Conservation (phyloP, 768 basidiomycete genomes). For the Dioszegia hungarica region DNA sequence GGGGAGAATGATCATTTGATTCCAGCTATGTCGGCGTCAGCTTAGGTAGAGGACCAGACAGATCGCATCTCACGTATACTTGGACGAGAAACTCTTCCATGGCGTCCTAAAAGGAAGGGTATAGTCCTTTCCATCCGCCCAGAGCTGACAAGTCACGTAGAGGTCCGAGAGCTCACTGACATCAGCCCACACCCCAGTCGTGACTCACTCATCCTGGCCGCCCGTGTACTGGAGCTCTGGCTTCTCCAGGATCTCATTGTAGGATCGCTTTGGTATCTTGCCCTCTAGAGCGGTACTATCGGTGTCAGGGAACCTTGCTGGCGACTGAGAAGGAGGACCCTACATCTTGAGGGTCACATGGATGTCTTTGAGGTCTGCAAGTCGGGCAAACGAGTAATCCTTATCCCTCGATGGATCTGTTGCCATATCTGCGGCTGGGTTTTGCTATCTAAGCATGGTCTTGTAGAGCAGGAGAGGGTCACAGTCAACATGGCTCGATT, state of each 20-base stretch:
- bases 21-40: slow-evolving; percentile 66
- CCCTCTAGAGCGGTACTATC: slow-evolving; percentile 61
- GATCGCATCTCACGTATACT: slow-evolving; percentile 62
- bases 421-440: slow-evolving; percentile 6
- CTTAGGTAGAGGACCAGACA: neutral
- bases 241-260: slow-evolving; percentile 74
- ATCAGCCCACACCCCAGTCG: slow-evolving; percentile 11
- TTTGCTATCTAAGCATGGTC: slow-evolving; percentile 1
- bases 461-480: too few species aligned
- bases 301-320: neutral
- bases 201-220: slow-evolving; percentile 59
- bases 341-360: slow-evolving; percentile 62
- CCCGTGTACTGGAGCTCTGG: slow-evolving; percentile 80
- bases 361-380: slow-evolving; percentile 72
- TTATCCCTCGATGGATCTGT: slow-evolving; percentile 48
- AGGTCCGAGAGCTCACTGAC: slow-evolving; percentile 79
- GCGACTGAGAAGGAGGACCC: slow-evolving; percentile 6
- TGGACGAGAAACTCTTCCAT: slow-evolving; percentile 84
- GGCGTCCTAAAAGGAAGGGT: slow-evolving; percentile 87
- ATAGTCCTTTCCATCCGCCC: slow-evolving; percentile 86
- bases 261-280: slow-evolving; percentile 62
- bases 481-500: too few species aligned
- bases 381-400: slow-evolving; percentile 87
- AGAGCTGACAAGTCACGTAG: slow-evolving; percentile 85
- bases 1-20: slow-evolving; percentile 88